Base-by-base conservation (phyloP, 2,329 filamentous ascomycete genomes). In the Triangularia verruculosa region DNA sequence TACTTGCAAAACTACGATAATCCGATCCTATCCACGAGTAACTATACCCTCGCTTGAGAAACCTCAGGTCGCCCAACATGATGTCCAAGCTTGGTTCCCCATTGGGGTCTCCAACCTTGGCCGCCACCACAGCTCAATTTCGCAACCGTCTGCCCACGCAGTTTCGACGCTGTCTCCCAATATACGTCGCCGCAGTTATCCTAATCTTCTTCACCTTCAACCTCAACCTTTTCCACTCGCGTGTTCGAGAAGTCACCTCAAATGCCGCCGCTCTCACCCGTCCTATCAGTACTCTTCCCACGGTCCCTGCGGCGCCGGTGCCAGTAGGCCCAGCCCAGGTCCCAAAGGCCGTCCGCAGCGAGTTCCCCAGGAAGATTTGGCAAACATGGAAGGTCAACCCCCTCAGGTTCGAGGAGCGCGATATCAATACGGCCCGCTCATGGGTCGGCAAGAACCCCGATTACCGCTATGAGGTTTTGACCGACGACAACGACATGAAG, bases 381-480 rank as follows among this genome's bases (percentile, higher is more conserved):
- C 89, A 92, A 74, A 89, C 86, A 0, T 92, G 89, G 89, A 92
- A 91, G 73, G 83, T 88, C 27, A 83, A 88, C 66, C 86, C 89
- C 1, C 78, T 90, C 32, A 79, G 80, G 1, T 90, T 91, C 70
- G 88, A 89, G 66, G 81, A 86, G 70, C 81, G 85, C 59, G 87
- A 91, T 70, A 77, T 83, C 30, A 76, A 80, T 24, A 80, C 80
- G 0, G 88, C 89, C 9, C 82, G 82, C 68, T 87, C 87, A 1
- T 92, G 89, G 89, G 79, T 84, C 0, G 74, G 77, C 22, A 89
- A 86, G 75, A 91, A 91, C 69, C 88, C 87, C 0, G 80, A 79
- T 3, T 85, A 87, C 72, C 79, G 88, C 66, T 90, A 90, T 70
- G 87, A 90, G 71, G 87, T 90, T 12, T 74, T 90, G 68, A 91